Evolutionary conservation across 2,329 filamentous ascomycete species (phyloP), one percentile per base, ranked within the genome.

Genomic region (Penicillium sp.): DNA sequence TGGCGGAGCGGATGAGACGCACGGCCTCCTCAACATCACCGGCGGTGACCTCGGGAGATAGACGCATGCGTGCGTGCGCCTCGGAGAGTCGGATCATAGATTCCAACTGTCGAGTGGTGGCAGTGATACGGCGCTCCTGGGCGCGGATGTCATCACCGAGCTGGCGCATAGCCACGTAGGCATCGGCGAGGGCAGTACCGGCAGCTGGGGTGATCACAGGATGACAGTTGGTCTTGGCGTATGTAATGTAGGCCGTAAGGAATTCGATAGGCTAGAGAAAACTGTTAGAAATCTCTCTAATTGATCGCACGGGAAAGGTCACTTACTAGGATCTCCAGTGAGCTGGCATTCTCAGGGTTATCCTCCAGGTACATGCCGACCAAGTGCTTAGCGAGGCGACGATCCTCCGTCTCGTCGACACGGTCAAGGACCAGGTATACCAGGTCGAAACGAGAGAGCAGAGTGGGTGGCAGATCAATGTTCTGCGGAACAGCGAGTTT

Each of bases 361-460:
- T 99, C 94, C 74, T 99, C 94, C 24, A 99, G 82, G 70, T 99
- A 99, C 87, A 99, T 95, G 54, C 91, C 91, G 32, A 99, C 85
- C 67, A 99, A 78, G 80, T 99, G 94, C 70, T 92, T 89, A 13
- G 94, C 94, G 54, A 99, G 80, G 43, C 91, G 87, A 60, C 92
- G 88, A 74, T 99, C 94, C 53, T 83, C 87, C 69, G 89, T 88
- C 76, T 97, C 94, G 69, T 97, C 93, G 49, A 95, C 88, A 8
- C 90, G 90, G 72, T 99, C 94, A 46, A 99, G 86, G 42, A 99
- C 94, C 1, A 99, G 85, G 71, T 99, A 99, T 49, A 99, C 93
- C 7, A 99, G 81, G 73, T 99, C 94, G 72, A 99, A 99, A 81
- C 94, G 89, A 5, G 92, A 97, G 50, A 99, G 84, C 7, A 99